Conservation (phyloP, 164 flowering plant species). For the Aristolochia californica region DNA sequence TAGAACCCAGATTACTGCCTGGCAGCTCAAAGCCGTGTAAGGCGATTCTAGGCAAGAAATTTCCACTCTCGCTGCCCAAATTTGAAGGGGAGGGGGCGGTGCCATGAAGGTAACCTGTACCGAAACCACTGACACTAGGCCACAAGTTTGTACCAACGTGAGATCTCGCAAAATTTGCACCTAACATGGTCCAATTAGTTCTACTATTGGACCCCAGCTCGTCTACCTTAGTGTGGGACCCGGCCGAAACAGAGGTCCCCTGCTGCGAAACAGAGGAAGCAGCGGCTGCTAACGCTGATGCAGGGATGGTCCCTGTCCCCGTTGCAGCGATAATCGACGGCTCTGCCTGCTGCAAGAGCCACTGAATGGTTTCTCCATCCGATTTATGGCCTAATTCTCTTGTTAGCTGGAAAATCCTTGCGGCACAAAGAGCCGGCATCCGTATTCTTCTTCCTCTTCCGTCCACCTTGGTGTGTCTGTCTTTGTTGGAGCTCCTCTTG, state of each 20-base stretch:
- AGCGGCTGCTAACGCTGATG: slow-evolving; percentile 58
- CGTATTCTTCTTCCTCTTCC: slow-evolving; percentile 78
- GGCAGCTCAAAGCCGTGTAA: slow-evolving; percentile 65
- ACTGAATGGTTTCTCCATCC: slow-evolving; percentile 83
- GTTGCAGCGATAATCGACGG: slow-evolving; percentile 82
- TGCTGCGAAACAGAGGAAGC: slow-evolving; percentile 49
- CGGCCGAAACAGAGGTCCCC: slow-evolving; percentile 44
- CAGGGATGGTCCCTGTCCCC: slow-evolving; percentile 77
- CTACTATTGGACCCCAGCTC: slow-evolving; percentile 42
- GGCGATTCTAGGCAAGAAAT: slow-evolving; percentile 45
- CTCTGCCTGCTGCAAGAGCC: slow-evolving; percentile 82
- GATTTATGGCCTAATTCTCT: slow-evolving; percentile 84
- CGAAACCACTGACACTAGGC: slow-evolving; percentile 47
- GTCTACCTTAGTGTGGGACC: slow-evolving; percentile 46
- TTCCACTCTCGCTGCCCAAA: slow-evolving; percentile 41
- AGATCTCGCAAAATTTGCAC: slow-evolving; percentile 38
- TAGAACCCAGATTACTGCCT: slow-evolving; percentile 20
- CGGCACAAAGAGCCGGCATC: slow-evolving; percentile 93
- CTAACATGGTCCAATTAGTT: slow-evolving; percentile 52
- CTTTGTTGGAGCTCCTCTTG: slow-evolving; percentile 72
- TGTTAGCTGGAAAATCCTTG: slow-evolving; percentile 75
- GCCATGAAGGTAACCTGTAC: slow-evolving; percentile 26
- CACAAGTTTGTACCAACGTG: slow-evolving; percentile 41
- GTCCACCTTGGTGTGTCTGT: slow-evolving; percentile 79
- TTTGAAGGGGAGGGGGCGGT: slow-evolving; percentile 40